These are phyloP conservation scores for Aspergillus carbonarius DNA, from an alignment of 2,329 filamentous ascomycete genomes.

Conservation along the genomic window DNA sequence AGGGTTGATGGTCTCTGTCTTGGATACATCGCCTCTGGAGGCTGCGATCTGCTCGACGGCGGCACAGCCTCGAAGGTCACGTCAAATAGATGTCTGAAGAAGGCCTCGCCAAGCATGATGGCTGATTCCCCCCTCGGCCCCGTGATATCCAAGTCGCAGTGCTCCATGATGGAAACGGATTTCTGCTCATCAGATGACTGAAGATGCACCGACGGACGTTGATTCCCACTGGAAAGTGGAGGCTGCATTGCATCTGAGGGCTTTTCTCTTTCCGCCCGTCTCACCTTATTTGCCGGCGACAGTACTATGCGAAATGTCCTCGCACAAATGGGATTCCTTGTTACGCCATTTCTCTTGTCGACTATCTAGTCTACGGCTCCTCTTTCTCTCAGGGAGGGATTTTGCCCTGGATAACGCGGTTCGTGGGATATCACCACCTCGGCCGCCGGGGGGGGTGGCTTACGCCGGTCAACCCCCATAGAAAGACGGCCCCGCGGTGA, in stretches of 20 bases:
- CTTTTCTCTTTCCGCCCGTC: not conserved
- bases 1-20: not conserved
- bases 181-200: conserved; percentile 1
- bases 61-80: not conserved
- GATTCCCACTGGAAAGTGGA: not conserved
- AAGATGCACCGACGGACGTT: conserved; percentile 1
- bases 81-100: conserved; percentile 1
- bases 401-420: conserved; percentile 19
- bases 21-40: not conserved
- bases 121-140: not conserved
- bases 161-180: not conserved
- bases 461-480: conserved; percentile 5
- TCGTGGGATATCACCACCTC: conserved; percentile 9
- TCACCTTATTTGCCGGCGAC: not conserved
- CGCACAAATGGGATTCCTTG: conserved; percentile 1
- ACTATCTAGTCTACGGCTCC: not conserved
- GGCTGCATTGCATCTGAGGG: not conserved
- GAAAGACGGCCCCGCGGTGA: not conserved
- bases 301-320: not conserved
- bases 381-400: conserved; percentile 3
- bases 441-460: conserved; percentile 15
- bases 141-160: not conserved
- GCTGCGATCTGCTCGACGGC: not conserved
- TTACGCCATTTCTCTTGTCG: not conserved
- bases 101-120: not conserved